phyloP scores from a whole-genome alignment of 768 basidiomycete genomes.

The Boletus reticuloceps region DNA sequence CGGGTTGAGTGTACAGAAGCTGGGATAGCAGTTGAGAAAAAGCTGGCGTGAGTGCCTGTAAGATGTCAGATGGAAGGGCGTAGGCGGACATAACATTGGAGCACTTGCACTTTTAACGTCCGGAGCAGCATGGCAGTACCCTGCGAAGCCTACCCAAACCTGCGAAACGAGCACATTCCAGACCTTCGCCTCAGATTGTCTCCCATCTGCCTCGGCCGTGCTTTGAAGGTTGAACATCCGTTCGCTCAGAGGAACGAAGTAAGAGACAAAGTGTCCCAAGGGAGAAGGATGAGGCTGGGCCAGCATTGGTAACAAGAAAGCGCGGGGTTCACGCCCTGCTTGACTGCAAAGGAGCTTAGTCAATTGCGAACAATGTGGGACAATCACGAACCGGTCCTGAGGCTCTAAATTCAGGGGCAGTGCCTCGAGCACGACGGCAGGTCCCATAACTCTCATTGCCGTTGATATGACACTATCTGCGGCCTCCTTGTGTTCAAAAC shows the following conservation, averaged over 20 bases:
- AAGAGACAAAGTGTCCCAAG: constrained; percentile 79
- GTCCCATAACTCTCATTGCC: constrained; percentile 85
- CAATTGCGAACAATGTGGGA: background rate
- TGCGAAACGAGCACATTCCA: constrained; percentile 94
- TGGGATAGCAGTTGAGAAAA: constrained; percentile 93
- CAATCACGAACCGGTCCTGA: constrained; percentile 58
- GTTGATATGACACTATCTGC: constrained; percentile 76
- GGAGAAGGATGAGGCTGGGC: constrained; percentile 77
- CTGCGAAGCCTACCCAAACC: constrained; percentile 88
- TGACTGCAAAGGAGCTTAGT: constrained; percentile 41
- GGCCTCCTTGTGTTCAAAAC: constrained; percentile 87
- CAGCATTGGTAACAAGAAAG: constrained; percentile 88
- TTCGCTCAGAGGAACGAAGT: constrained; percentile 94
- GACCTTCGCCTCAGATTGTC: constrained; percentile 85
- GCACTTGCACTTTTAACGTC: constrained; percentile 66
- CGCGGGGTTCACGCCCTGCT: constrained; percentile 79
- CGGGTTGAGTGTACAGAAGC: constrained; percentile 85
- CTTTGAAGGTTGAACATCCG: constrained; percentile 87
- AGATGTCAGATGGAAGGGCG: constrained; percentile 1
- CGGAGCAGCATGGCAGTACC: constrained; percentile 82
- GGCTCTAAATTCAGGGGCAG: constrained; percentile 89
- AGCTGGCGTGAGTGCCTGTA: constrained; percentile 65
- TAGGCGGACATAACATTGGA: background rate
- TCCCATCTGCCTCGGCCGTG: constrained; percentile 68
- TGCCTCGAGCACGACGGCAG: constrained; percentile 66